Percentiles rank a stretch among this genome's conserved stretches.
These are phyloP conservation scores for Cyclotella choctawhatcheeana DNA, from an alignment of 108 stramenopile genomes.

Conservation along the genomic window DNA sequence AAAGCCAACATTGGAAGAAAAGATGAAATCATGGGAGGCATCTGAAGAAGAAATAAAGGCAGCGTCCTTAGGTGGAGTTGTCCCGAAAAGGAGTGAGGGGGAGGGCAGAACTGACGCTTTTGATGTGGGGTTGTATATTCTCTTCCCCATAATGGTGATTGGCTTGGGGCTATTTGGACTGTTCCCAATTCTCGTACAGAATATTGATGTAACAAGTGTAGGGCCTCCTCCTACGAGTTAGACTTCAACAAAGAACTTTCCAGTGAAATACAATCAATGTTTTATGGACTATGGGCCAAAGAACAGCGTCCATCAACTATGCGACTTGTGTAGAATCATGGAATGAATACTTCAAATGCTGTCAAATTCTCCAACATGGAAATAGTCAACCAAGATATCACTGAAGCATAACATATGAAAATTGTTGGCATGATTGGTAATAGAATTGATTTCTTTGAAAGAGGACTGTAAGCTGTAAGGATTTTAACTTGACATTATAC, in stretches of 20 bases:
- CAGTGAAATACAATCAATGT: background rate
- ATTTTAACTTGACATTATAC: too few species aligned
- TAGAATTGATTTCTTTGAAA: too few species aligned
- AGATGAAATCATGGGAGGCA: conserved; percentile 85
- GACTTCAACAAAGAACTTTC: background rate
- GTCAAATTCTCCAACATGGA: too few species aligned
- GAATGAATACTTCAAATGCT: too few species aligned
- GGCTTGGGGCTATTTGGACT: conserved; percentile 49
- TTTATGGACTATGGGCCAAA: background rate
- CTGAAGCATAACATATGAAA: too few species aligned
- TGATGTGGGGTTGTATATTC: conserved; percentile 74
- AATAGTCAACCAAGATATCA: too few species aligned
- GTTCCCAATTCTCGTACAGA: conserved; percentile 79
- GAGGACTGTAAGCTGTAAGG: too few species aligned
- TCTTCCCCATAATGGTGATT: conserved; percentile 76
- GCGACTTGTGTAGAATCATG: too few species aligned
- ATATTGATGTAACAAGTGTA: conserved; percentile 69
- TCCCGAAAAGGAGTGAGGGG: conserved; percentile 27
- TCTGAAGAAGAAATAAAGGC: conserved; percentile 78
- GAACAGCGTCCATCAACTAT: background rate
- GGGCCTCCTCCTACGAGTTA: conserved; percentile 74
- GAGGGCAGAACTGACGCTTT: conserved; percentile 70
- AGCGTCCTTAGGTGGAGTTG: conserved; percentile 70
- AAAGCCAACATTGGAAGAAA: conserved; percentile 60
- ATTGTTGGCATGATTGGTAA: too few species aligned